Percentiles rank a stretch among this genome's conserved stretches.
phyloP scores from a whole-genome alignment of 768 basidiomycete species.

The Mycena maculata region DNA sequence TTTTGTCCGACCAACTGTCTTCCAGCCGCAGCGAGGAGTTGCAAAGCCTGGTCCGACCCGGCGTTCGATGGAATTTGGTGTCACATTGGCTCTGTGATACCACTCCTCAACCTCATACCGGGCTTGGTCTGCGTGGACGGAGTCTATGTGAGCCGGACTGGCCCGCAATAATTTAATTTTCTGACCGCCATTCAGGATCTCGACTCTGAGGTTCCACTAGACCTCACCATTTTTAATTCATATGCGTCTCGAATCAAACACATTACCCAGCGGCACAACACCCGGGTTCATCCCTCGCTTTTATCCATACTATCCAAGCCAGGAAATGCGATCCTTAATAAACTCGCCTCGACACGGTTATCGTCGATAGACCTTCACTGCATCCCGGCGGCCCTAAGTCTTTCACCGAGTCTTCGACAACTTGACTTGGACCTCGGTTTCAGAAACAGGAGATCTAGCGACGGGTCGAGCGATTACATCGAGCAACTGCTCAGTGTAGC shows the following conservation, averaged over 20 bases:
- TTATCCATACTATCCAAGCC: conserved; percentile 35
- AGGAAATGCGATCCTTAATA: conserved; percentile 38
- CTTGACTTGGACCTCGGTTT: conserved; percentile 57
- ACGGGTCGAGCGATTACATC: conserved; percentile 42
- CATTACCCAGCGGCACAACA: conserved; percentile 45
- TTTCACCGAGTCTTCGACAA: conserved; percentile 47
- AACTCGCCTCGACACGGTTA: conserved; percentile 44
- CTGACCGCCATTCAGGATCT: not conserved
- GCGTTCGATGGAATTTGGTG: conserved; percentile 61
- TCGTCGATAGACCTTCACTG: conserved; percentile 40
- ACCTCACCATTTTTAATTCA: conserved; percentile 43
- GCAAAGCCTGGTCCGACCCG: conserved; percentile 60
- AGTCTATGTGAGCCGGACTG: conserved; percentile 43
- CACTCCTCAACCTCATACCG: conserved; percentile 55
- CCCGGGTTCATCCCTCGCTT: conserved; percentile 40
- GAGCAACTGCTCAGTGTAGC: conserved; percentile 44
- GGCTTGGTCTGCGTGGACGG: conserved; percentile 41
- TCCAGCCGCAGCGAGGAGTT: conserved; percentile 52
- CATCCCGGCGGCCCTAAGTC: conserved; percentile 44
- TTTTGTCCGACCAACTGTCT: conserved; percentile 47
- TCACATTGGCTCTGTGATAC: conserved; percentile 52
- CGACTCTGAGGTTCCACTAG: conserved; percentile 18
- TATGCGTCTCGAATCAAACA: conserved; percentile 54
- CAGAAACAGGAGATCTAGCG: conserved; percentile 35
- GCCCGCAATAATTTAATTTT: not conserved